These are phyloP conservation scores for Phoma sp. DNA, from an alignment of 2,329 filamentous ascomycete species.

Conservation along the genomic window DNA sequence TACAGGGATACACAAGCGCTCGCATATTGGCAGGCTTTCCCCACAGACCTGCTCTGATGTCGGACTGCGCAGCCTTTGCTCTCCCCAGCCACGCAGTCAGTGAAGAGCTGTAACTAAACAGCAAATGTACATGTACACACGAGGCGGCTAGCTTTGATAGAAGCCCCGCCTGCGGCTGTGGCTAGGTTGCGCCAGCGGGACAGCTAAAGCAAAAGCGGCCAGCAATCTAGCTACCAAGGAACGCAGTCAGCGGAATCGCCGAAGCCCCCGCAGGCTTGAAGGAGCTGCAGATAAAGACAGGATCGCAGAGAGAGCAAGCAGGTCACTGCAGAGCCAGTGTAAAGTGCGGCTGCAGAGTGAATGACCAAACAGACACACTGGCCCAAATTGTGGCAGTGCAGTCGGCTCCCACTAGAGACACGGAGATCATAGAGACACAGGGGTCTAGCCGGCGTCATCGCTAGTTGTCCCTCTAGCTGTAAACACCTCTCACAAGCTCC, in stretches of 20 bases:
- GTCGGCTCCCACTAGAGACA: slow-evolving; percentile 2
- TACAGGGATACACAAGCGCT: not conserved
- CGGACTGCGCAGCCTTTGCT: not conserved
- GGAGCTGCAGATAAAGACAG: slow-evolving; percentile 8
- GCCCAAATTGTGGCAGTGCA: slow-evolving; percentile 6
- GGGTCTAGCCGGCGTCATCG: slow-evolving; percentile 5
- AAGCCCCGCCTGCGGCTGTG: not conserved
- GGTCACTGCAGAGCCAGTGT: not conserved
- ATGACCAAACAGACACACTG: not conserved
- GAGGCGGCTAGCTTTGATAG: too few species aligned
- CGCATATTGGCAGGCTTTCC: not conserved
- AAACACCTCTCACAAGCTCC: slow-evolving; percentile 12
- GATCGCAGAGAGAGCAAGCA: too few species aligned
- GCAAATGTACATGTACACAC: not conserved
- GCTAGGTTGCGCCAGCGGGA: not conserved
- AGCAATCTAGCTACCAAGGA: not conserved
- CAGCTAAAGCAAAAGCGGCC: not conserved
- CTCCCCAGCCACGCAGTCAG: not conserved
- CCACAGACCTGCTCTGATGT: not conserved
- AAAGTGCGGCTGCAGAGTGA: not conserved
- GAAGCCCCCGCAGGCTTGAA: slow-evolving; percentile 4
- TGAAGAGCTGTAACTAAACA: too few species aligned
- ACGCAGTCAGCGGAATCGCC: slow-evolving; percentile 11
- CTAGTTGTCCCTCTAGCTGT: not conserved
- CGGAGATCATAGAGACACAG: not conserved